Base-by-base conservation (phyloP, 768 basidiomycete genomes). In the Jaapia argillacea region DNA sequence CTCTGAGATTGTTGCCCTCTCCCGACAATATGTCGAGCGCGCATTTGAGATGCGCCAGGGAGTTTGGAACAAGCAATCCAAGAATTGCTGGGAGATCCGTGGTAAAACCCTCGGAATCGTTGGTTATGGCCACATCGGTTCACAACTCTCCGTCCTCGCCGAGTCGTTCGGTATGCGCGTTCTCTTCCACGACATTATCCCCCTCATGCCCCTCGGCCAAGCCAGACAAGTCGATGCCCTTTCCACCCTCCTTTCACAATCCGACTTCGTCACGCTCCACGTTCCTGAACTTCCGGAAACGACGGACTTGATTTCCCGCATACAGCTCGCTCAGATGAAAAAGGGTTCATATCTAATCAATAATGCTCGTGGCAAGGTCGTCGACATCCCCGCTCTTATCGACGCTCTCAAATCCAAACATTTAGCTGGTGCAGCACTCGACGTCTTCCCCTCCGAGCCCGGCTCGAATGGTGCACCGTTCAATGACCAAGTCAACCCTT, bases 11-110 rank as follows among this genome's bases (percentile, higher is more conserved):
- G 77, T 99, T 56, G 85, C 85, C 3, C 81, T 99, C 50, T 94
- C 94, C 3, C 84, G 96, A 21, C 96, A 99, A 58, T 77, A 94
- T 53, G 80, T 81, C 54, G 87, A 99, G 64, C 85, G 96, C 44
- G 68, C 83, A 20, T 77, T 71, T 52, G 96, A 99, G 68, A 74
- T 99, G 68, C 81, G 79, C 43, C 71, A 78, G 25, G 96, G 96
- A 37, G 63, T 85, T 56, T 99, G 96, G 96, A 98, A 99, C 74
- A 99, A 99, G 66, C 85, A 97, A 57, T 94, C 91, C 52, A 97
- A 96, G 59, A 81, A 81, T 49, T 99, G 96, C 66, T 99, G 92
- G 91, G 96, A 99, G 62, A 67, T 98, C 50, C 80, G 96, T 36
- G 94, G 96, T 51, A 99, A 99, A 72, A 97, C 91, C 0, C 74